Evolutionary conservation across 2,329 filamentous ascomycete genomes (phyloP).

Genomic region (Cladosporium sp.): DNA sequence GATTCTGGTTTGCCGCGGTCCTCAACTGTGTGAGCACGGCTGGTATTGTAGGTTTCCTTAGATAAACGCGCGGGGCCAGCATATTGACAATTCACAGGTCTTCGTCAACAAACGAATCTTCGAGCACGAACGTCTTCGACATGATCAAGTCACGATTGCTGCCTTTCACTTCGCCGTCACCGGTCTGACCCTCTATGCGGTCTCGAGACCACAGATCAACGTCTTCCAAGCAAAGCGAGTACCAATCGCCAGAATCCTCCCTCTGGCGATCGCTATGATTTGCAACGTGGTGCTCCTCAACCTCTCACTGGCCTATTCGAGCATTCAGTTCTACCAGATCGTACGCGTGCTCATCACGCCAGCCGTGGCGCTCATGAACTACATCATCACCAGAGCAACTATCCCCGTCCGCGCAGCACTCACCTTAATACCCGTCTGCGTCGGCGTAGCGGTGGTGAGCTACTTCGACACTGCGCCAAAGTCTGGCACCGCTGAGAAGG

Average conservation of each 20-base stretch:
- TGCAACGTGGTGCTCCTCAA: slow-evolving; percentile 65
- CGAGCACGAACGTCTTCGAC: slow-evolving; percentile 54
- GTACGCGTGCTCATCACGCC: slow-evolving; percentile 62
- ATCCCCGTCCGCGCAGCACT: slow-evolving; percentile 50
- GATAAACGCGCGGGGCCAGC: not conserved
- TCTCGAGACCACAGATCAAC: slow-evolving; percentile 53
- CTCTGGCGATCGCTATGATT: slow-evolving; percentile 61
- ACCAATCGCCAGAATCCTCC: slow-evolving; percentile 52
- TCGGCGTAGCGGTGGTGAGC: slow-evolving; percentile 59
- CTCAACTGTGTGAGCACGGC: slow-evolving; percentile 19
- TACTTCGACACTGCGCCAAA: slow-evolving; percentile 56
- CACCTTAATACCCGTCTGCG: slow-evolving; percentile 54
- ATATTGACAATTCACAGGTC: slow-evolving; percentile 41
- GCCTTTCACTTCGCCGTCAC: slow-evolving; percentile 64
- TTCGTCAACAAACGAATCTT: slow-evolving; percentile 68
- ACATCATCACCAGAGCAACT: slow-evolving; percentile 51
- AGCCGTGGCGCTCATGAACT: slow-evolving; percentile 59
- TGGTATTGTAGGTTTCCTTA: slow-evolving; percentile 18
- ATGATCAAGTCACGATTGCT: slow-evolving; percentile 60
- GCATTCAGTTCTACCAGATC: slow-evolving; percentile 65
- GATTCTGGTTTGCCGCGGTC: slow-evolving; percentile 19
- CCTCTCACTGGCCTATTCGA: slow-evolving; percentile 60
- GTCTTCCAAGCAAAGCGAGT: slow-evolving; percentile 55
- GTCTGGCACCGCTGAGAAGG: slow-evolving; percentile 42
- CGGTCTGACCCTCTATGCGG: slow-evolving; percentile 54